These are phyloP conservation scores for Yarrowia yakushimensis DNA, from an alignment of 805 yeast species.

Conservation along the genomic window DNA sequence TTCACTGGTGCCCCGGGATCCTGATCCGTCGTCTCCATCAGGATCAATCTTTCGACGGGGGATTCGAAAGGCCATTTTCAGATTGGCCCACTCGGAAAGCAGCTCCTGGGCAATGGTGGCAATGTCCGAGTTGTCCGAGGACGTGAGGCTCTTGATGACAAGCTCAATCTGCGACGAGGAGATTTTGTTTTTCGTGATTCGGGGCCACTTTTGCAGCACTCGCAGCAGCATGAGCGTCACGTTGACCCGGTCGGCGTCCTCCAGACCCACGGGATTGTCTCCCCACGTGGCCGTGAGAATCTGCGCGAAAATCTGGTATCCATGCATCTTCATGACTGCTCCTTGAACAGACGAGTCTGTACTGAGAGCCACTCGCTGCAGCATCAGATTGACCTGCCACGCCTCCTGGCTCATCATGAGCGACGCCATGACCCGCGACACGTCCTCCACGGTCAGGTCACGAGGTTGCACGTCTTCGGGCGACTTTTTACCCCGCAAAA, in stretches of 20 bases:
- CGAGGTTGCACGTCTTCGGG: slow-evolving; percentile 53
- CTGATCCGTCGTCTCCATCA: slow-evolving; percentile 7
- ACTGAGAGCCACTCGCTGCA: slow-evolving; percentile 58
- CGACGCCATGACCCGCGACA: slow-evolving; percentile 75
- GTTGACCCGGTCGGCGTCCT: slow-evolving; percentile 14
- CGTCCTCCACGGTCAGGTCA: slow-evolving; percentile 50
- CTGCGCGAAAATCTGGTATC: slow-evolving; percentile 72
- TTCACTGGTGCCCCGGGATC: neutral
- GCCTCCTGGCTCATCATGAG: slow-evolving; percentile 72
- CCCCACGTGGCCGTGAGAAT: slow-evolving; percentile 40
- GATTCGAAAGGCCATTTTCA: slow-evolving; percentile 81
- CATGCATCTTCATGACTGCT: slow-evolving; percentile 73
- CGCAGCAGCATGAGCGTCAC: slow-evolving; percentile 50
- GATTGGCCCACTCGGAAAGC: slow-evolving; percentile 63
- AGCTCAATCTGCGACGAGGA: slow-evolving; percentile 68
- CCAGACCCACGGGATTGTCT: neutral
- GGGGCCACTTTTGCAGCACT: slow-evolving; percentile 62
- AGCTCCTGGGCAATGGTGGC: slow-evolving; percentile 45
- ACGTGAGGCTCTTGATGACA: slow-evolving; percentile 47
- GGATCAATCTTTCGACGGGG: slow-evolving; percentile 51
- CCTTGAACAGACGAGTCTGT: slow-evolving; percentile 48
- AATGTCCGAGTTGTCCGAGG: slow-evolving; percentile 34
- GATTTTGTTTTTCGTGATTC: slow-evolving; percentile 73
- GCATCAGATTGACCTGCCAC: slow-evolving; percentile 58
- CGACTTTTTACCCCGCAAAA: slow-evolving; percentile 41